Percentiles rank a stretch among this genome's conserved stretches.
Conservation (phyloP, 2,329 filamentous ascomycete species). For the Nemania sp. region DNA sequence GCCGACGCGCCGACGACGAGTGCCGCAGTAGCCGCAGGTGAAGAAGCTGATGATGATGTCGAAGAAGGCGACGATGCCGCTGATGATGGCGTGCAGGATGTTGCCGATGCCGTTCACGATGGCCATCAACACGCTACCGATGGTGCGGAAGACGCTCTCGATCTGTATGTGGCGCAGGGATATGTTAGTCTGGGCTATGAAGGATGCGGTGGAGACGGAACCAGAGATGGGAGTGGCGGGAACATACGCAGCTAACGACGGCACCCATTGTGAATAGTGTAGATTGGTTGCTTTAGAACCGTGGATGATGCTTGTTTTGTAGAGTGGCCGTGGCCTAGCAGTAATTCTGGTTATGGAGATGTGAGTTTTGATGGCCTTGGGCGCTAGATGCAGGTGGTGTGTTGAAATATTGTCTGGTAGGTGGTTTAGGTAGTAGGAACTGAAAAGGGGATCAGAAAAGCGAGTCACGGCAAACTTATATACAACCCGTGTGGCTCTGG, state of each 20-base stretch:
- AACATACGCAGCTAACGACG: slow-evolving; percentile 79
- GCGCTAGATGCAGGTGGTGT: neutral
- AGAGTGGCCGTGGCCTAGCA: no score
- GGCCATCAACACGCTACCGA: slow-evolving; percentile 68
- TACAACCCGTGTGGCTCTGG: slow-evolving; percentile 2
- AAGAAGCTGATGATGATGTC: slow-evolving; percentile 69
- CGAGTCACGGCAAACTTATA: slow-evolving; percentile 16
- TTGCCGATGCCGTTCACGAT: slow-evolving; percentile 68
- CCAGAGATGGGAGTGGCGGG: neutral
- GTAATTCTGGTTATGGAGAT: slow-evolving; percentile 17
- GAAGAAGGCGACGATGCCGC: slow-evolving; percentile 66
- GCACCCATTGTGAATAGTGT: slow-evolving; percentile 68
- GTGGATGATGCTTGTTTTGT: neutral
- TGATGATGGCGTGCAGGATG: slow-evolving; percentile 68
- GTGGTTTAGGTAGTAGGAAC: neutral
- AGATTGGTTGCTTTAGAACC: neutral
- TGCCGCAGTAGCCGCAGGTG: slow-evolving; percentile 53
- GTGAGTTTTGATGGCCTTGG: slow-evolving; percentile 5
- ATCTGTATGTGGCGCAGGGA: slow-evolving; percentile 51
- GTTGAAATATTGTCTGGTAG: neutral
- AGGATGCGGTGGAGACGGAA: neutral
- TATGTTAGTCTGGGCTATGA: slow-evolving; percentile 27
- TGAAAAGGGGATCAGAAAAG: neutral
- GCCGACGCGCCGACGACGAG: slow-evolving; percentile 29
- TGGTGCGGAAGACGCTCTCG: slow-evolving; percentile 61